Base-by-base conservation (phyloP, 1,139 yeast species). In the Suhomyces bribrorum region DNA sequence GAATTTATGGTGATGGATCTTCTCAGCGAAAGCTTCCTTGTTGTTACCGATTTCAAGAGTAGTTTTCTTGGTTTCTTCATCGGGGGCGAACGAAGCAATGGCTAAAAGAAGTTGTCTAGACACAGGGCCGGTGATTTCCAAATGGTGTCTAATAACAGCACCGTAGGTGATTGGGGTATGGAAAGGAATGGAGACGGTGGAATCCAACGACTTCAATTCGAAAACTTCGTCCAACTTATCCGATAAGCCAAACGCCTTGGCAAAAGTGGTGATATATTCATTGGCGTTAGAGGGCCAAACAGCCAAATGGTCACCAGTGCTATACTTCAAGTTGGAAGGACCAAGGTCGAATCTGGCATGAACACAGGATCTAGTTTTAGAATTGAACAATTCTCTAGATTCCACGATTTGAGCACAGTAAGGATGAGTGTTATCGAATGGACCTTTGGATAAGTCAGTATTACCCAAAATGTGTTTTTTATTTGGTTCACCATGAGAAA, bases 261-360 rank as follows among this genome's bases (percentile, higher is more conserved):
- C 65, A 52, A 92, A 85, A 29, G 73, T 69, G 14, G 69, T 73
- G 30, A 89, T 83, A 54, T 86, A 81, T 56, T 83, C 88, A 56
- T 83, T 74, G 4, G 95, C 72, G 62, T 92, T 92, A 29, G 94
- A 87, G 28, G 97, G 92, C 95, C 97, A 86, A 43, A 92, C 70
- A 9, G 96, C 97, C 51, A 92, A 69, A 64, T 92, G 98, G 61
- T 92, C 98, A 61, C 98, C 98, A 8, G 98, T 92, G 36, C 89
- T 73, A 62, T 92, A 92, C 56, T 84, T 81, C 58, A 92, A 69
- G 54, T 86, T 85, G 4, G 94, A 79, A 29, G 67, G 77, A 2
- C 88, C 73, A 36, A 89, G 67, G 55, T 90, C 97, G 52, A 94
- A 81, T 61, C 92, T 98, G 40, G 85, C 80, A 59, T 92, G 98